Evolutionary conservation across 2,329 filamentous ascomycete genomes (phyloP).

Genomic region (Sclerotinia subarctica): DNA sequence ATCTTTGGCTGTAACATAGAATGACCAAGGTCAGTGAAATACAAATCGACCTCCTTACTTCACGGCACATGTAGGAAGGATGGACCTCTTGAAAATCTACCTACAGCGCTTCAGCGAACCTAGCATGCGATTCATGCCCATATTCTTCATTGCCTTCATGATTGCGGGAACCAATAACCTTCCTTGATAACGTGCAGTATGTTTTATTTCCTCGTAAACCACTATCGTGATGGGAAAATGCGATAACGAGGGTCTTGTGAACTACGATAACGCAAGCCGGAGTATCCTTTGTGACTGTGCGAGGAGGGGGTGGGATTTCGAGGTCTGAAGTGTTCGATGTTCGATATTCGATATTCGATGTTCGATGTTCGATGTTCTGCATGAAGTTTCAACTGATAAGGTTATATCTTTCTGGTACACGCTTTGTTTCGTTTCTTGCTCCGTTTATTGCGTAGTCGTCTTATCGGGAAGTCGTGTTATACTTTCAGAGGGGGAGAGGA

Average conservation of each 20-base stretch:
- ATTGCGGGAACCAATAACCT: not conserved
- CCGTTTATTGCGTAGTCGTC: not conserved
- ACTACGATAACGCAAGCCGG: constrained; percentile 1
- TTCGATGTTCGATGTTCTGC: too few species aligned
- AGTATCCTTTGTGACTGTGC: not conserved
- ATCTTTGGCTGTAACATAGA: constrained; percentile 21
- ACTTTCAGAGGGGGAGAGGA: not conserved
- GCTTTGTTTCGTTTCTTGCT: not conserved
- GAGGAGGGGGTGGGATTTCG: not conserved
- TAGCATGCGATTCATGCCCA: constrained; percentile 38
- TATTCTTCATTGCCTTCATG: constrained; percentile 40
- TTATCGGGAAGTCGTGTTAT: too few species aligned
- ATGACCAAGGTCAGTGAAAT: constrained; percentile 13
- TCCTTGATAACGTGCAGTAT: not conserved
- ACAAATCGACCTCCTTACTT: not conserved
- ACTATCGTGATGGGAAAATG: not conserved
- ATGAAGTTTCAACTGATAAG: constrained; percentile 7
- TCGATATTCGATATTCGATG: too few species aligned
- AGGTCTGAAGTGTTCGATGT: too few species aligned
- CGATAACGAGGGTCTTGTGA: not conserved
- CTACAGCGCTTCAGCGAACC: constrained; percentile 36
- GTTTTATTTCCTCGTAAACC: not conserved
- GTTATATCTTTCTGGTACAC: not conserved
- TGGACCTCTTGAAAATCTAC: constrained; percentile 18
- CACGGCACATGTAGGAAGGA: not conserved